Base-by-base conservation (phyloP, 306 rosid genomes). In the Ormosia emarginata region DNA sequence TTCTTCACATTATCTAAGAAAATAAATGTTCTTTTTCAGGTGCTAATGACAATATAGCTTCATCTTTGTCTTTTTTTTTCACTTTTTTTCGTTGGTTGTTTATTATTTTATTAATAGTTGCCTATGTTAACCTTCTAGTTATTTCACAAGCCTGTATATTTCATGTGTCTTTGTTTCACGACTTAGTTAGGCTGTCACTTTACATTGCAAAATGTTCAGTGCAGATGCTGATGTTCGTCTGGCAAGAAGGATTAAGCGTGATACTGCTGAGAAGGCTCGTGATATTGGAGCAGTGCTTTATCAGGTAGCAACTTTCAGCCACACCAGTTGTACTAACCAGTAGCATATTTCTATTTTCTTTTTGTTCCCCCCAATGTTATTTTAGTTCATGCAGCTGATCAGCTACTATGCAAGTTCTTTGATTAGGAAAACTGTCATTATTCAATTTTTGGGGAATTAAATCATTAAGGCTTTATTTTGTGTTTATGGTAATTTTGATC, bases 191-290 rank as follows among this genome's bases (percentile, higher is more conserved):
- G 79, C 87, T 81, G 56, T 87, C 83, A 88, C 90, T 88, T 95
- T 82, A 93, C 92, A 84, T 86, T 83, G 82, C 85, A 82, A 87
- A 90, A 82, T 92, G 89, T 92, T 86, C 97, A 90, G 97, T 92
- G 99, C 99, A 96, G 99, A 96, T 94, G 98, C 98, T 92, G 99
- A 96, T 91, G 91, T 92, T 88, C 98, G 99, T 79, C 86, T 96
- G 79, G 98, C 98, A 17, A 96, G 99, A 90, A 92, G 99, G 90
- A 94, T 96, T 74, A 92, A 90, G 85, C 97, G 97, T 70, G 99
- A 96, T 81, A 96, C 97, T 5, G 91, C 84, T 77, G 97, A 89
- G 79, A 96, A 92, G 88, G 84, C 84, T 78, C 91, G 99, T 80
- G 94, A 92, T 83, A 90, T 96, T 83, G 97, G 94, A 75, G 52